Percentiles rank a stretch among this genome's conserved stretches.
Conservation (phyloP, 2,329 filamentous ascomycete genomes). For the Fusarium floridanum region DNA sequence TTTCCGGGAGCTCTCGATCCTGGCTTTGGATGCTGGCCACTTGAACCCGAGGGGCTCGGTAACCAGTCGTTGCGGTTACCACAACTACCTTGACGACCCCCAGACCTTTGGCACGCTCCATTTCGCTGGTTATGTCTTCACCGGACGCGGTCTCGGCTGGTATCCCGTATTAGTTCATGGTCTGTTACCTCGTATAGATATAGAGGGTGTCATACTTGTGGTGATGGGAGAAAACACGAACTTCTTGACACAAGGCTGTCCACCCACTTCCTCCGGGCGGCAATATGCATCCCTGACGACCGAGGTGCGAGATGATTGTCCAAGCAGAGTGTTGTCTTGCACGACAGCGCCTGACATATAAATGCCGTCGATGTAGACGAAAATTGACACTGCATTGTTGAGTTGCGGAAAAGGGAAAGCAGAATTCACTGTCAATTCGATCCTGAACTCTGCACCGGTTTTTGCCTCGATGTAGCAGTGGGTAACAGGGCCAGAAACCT, state of each 20-base stretch:
- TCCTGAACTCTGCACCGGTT: slow-evolving; percentile 28
- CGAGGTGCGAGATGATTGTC: not conserved
- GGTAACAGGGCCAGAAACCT: not conserved
- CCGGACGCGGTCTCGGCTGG: not conserved
- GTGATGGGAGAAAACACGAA: slow-evolving; percentile 36
- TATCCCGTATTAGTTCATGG: not conserved
- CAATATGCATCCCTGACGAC: not conserved
- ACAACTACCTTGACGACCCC: slow-evolving; percentile 30
- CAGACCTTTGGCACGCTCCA: not conserved
- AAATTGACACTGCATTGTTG: accelerated
- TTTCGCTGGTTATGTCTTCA: not conserved
- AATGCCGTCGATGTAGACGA: slow-evolving; percentile 32
- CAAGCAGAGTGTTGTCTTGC: too few species aligned
- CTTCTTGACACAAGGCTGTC: not conserved
- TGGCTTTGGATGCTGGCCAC: not conserved
- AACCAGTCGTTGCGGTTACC: not conserved
- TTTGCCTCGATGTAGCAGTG: slow-evolving; percentile 44
- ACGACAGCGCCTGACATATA: too few species aligned
- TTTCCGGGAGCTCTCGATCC: slow-evolving; percentile 29
- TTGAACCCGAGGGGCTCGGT: not conserved
- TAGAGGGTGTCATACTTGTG: not conserved
- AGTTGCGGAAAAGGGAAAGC: not conserved
- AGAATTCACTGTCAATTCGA: slow-evolving; percentile 12
- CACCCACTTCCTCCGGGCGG: not conserved
- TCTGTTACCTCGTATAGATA: accelerated